These are phyloP conservation scores for Lachnum nothofagi DNA, from an alignment of 2,329 filamentous ascomycete species.

Conservation along the genomic window DNA sequence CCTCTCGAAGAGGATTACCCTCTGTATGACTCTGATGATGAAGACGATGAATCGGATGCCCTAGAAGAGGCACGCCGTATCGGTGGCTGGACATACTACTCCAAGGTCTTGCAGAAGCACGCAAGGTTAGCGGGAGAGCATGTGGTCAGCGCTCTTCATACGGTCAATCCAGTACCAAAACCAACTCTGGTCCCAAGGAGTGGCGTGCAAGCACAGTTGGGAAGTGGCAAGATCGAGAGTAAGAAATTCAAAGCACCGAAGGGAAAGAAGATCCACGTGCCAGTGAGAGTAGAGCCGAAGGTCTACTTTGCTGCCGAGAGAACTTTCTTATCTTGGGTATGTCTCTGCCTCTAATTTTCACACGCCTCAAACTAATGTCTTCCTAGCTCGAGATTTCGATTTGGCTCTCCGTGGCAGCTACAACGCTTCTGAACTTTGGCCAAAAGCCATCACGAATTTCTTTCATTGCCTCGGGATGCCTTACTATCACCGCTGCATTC, in stretches of 20 bases:
- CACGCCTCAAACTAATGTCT: constrained; percentile 18
- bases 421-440: constrained; percentile 78
- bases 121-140: constrained; percentile 19
- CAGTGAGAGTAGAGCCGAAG: constrained; percentile 92
- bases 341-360: constrained; percentile 28
- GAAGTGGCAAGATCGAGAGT: constrained; percentile 49
- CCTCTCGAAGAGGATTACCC: constrained; percentile 65
- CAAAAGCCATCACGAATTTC: constrained; percentile 50
- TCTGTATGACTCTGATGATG: constrained; percentile 86
- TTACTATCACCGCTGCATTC: constrained; percentile 73
- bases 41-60: constrained; percentile 68
- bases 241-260: constrained; percentile 67
- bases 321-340: constrained; percentile 89
- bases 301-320: constrained; percentile 95
- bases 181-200: constrained; percentile 47
- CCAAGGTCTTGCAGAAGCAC: constrained; percentile 47
- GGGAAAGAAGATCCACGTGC: constrained; percentile 91
- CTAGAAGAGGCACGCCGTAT: constrained; percentile 72
- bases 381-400: constrained; percentile 86
- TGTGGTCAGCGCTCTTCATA: constrained; percentile 13
- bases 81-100: constrained; percentile 72
- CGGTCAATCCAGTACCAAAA: constrained; percentile 17
- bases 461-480: constrained; percentile 67
- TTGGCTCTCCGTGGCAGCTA: constrained; percentile 82
- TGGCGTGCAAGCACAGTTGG: constrained; percentile 49